Base-by-base conservation (phyloP, 345 rosid species). In the Eucalyptus marginata region DNA sequence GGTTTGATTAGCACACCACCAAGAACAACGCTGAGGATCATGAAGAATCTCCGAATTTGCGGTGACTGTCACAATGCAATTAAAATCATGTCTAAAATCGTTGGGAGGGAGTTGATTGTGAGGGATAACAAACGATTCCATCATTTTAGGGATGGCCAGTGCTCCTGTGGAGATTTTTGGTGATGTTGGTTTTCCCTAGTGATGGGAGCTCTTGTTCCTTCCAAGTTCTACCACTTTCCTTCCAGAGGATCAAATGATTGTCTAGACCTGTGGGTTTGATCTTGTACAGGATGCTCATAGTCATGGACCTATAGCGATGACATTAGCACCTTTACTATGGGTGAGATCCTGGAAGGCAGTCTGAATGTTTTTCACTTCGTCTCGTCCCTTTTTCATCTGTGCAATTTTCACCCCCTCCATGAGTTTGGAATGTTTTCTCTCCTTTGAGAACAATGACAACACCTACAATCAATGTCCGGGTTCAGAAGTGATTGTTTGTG, bases 71-170 rank as follows among this genome's bases (percentile, higher is more conserved):
- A 95, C 90, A 94, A 94, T 86, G 96, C 95, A 2, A 93, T 94
- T 49, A 95, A 95, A 86, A 93, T 94, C 87, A 95, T 95, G 96
- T 95, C 96, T 2, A 93, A 88, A 90, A 93, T 94, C 64, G 96
- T 95, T 86, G 96, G 95, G 56, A 93, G 95, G 91, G 96, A 95
- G 90, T 92, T 95, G 71, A 93, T 95, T 50, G 95, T 93, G 49
- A 89, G 97, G 91, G 97, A 95, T 86, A 95, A 93, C 93, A 95
- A 95, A 92, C 87, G 96, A 66, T 94, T 94, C 81, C 96, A 95
- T 89, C 95, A 95, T 90, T 95, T 95, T 90, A 93, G 88, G 89
- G 94, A 95, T 76, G 95, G 95, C 16, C 92, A 87, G 89, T 95
- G 96, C 91, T 94, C 96, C 33, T 93, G 96, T 62, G 89, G 95